Base-by-base conservation (phyloP, 2,329 filamentous ascomycete species). In the Alternaria gaisen region DNA sequence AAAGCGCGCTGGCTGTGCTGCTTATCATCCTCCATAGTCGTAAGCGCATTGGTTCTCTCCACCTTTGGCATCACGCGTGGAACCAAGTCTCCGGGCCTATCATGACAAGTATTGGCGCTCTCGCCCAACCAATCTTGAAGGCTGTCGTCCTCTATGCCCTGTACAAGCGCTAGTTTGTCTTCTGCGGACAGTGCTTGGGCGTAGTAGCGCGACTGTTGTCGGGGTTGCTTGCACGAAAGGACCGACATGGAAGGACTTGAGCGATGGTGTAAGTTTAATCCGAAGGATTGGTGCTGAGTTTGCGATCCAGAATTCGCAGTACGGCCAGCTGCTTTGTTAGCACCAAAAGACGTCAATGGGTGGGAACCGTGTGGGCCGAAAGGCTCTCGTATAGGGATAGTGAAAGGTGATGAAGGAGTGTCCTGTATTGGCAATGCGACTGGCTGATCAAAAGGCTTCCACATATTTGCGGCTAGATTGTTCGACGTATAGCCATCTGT, bases 161-260 rank as follows among this genome's bases (percentile, higher is more conserved):
- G 14, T 4, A 52, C 42, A n/a, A 76, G 60, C 4, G 68, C 61
- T 11, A 44, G 18, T 32, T 54, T 61, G 22, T 73, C 73, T 5
- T 61, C 61, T 3, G 51, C 20, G 0, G 67, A 63, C 2, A 75
- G 65, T 2, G 67, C 59, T 22, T 61, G 51, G 14, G 46, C 46
- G 47, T 76, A 75, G 60, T 74, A 75, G 30, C 70, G 69, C 2
- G 42, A 24, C 8, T 60, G 53, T n/a, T 46, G 36, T 56, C 8
- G 38, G 28, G 57, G 56, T n/a, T 50, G 28, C 14, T 47, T 12
- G 40, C 41, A 36, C 7, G 46, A 44, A 30, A 26, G 54, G 34
- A 22, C 30, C n/a, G 58, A 12, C 57, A 59, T 61, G 24, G 36
- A 38, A 16, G 53, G 42, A 6, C 3, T 6, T 22, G 14, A 16